Conservation (phyloP, 441 rosid species). For the Croton laevigatus region DNA sequence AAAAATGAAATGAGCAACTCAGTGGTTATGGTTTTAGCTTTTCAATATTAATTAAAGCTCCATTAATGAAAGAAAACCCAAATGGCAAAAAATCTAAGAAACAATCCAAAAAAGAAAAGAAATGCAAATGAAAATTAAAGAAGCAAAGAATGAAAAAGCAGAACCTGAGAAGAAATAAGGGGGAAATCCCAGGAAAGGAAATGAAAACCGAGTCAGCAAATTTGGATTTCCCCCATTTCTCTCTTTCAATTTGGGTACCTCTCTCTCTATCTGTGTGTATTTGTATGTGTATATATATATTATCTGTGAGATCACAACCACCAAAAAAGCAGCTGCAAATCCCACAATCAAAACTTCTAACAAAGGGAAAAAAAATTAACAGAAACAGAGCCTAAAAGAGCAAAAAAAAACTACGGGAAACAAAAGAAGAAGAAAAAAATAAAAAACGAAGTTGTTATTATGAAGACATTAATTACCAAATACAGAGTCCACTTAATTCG, state of each 20-base stretch:
- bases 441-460: too few relatives aligned
- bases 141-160: constrained; percentile 6
- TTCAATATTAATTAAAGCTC: too few relatives aligned
- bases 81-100: too few relatives aligned
- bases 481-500: not conserved
- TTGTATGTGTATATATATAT: not conserved
- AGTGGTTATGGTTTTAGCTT: too few relatives aligned
- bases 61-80: too few relatives aligned
- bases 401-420: not conserved
- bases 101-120: not conserved
- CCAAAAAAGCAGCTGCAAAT: constrained; percentile 14
- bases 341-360: not conserved
- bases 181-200: constrained; percentile 18
- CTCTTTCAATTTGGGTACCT: not conserved
- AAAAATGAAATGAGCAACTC: too few relatives aligned
- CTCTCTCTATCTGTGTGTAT: not conserved
- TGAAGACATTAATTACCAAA: not conserved
- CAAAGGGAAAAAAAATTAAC: not conserved
- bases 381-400: not conserved
- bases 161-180: constrained; percentile 34
- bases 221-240: constrained; percentile 27
- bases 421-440: not conserved
- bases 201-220: constrained; percentile 24
- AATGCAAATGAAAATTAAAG: not conserved
- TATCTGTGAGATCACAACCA: constrained; percentile 13